Conservation (phyloP, 306 rosid genomes). For the Dryas alaskensis region DNA sequence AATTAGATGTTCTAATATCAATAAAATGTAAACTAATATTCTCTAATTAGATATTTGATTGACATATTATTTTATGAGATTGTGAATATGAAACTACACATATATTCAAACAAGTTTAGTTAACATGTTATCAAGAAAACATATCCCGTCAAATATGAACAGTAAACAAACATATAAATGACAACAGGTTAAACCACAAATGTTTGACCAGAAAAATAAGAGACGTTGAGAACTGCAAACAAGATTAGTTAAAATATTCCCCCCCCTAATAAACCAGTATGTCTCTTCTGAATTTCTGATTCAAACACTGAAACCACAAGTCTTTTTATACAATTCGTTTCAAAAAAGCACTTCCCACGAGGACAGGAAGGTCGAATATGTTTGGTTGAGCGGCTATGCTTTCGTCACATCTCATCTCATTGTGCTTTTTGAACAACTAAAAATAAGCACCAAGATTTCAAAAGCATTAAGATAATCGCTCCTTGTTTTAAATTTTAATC, state of each 20-base stretch:
- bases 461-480: conserved; percentile 7
- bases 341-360: conserved; percentile 31
- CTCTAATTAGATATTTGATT: too few relatives aligned
- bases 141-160: too few relatives aligned
- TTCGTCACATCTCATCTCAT: conserved; percentile 49
- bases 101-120: too few relatives aligned
- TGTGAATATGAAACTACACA: too few relatives aligned
- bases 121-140: too few relatives aligned
- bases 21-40: too few relatives aligned
- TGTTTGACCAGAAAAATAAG: neutral
- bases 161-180: neutral
- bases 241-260: neutral
- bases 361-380: conserved; percentile 31
- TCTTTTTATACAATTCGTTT: conserved; percentile 17
- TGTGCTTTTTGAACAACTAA: conserved; percentile 1
- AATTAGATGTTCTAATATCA: too few relatives aligned
- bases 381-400: conserved; percentile 39
- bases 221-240: conserved; percentile 2
- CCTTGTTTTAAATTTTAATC: conserved; percentile 16
- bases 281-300: conserved; percentile 15
- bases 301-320: conserved; percentile 16
- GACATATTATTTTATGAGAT: too few relatives aligned
- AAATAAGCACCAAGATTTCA: conserved; percentile 13
- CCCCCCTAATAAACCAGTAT: neutral
- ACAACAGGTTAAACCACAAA: neutral